Evolutionary conservation across 2,329 filamentous ascomycete species (phyloP), one percentile per base, ranked within the genome.

Genomic region (Fusarium brevicatenulatum): DNA sequence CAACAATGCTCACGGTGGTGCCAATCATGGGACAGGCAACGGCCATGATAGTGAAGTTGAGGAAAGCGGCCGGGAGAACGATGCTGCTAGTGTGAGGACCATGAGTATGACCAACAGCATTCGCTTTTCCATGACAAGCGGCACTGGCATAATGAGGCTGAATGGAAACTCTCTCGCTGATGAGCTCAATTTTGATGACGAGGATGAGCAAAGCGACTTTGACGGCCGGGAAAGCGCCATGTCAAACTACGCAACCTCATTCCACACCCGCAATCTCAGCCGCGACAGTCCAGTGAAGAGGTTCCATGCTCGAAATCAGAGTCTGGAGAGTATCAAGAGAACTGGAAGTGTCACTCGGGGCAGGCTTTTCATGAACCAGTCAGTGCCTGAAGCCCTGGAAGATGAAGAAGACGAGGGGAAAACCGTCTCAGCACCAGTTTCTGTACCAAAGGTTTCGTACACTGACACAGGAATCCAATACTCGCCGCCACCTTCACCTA

Each of bases 121-220:
- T 70, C 90, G 94, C 36, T 93, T 92, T 78, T 97, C 95, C 5
- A 83, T 92, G 30, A 85, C 93, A 70, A 91, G 87, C 70, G 86
- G 87, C n/a, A 82, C 83, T 12, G 88, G 86, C 8, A 81, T 84
- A 15, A 82, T 84, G 25, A 92, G 91, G 78, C 78, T 84, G 8
- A 91, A 90, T 75, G 93, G 92, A 4, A 82, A 94, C 66, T 97
- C 92, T 70, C 86, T 99, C 44, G 96, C 96, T 2, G 95, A 98
- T 76, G 96, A 99, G 83, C 87, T 99, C 61, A 91, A 93, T 70
- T 93, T 97, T 70, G 93, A 95, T 64, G 92, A 93, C 68, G 93
- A 95, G 63, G 93, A 95, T 37, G 88, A 90, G 61, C 85, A 93
- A 70, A 92, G 92, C 40, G 91, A 95, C 71, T 88, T 91, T 49